Evolutionary conservation across 164 flowering plant genomes (phyloP).

Genomic region (Dillenia turbinata): DNA sequence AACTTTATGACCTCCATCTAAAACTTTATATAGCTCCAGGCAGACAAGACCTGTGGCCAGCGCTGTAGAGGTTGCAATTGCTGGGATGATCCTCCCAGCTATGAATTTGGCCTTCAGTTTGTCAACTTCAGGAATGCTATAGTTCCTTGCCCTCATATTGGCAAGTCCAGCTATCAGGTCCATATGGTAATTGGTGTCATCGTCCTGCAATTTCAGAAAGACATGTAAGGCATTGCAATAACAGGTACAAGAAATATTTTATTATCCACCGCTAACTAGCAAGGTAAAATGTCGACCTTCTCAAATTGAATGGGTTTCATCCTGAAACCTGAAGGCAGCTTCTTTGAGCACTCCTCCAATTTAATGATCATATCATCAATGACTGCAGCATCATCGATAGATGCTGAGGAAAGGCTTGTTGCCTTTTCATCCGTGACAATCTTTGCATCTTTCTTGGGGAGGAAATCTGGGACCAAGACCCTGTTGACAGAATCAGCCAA

Average conservation of each 20-base stretch:
- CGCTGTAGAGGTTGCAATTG: constrained; percentile 84
- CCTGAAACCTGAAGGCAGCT: constrained; percentile 50
- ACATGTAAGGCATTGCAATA: neutral
- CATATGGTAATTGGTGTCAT: constrained; percentile 85
- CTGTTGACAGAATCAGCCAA: constrained; percentile 53
- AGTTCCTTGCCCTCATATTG: constrained; percentile 90
- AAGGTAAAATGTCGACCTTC: constrained; percentile 40
- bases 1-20: constrained; percentile 62
- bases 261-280: too few relatives aligned
- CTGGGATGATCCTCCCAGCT: constrained; percentile 90
- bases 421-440: constrained; percentile 81
- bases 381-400: constrained; percentile 69
- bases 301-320: constrained; percentile 88
- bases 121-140: constrained; percentile 87
- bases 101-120: constrained; percentile 87
- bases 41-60: constrained; percentile 94
- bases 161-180: constrained; percentile 83
- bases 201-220: constrained; percentile 51
- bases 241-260: neutral
- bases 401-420: constrained; percentile 48
- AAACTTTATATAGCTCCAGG: constrained; percentile 81
- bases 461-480: constrained; percentile 70
- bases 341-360: constrained; percentile 40
- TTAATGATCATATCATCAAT: constrained; percentile 49
- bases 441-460: constrained; percentile 63